phyloP scores from a whole-genome alignment of 2,329 filamentous ascomycete genomes.

The Trichoderma sp. region DNA sequence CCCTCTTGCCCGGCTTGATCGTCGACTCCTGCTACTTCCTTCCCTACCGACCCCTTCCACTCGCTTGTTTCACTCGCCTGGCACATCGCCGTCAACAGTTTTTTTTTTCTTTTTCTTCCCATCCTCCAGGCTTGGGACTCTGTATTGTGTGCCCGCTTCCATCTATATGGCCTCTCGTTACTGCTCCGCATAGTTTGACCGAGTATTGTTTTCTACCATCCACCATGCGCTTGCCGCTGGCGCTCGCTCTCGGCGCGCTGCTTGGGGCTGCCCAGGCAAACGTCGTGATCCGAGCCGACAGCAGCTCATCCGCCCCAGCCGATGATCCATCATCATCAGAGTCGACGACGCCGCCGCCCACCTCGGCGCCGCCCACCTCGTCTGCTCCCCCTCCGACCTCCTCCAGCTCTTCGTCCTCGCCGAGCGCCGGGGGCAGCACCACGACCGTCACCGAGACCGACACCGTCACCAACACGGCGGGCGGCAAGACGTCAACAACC shows the following conservation, averaged over 20 bases:
- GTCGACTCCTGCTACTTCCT: constrained; percentile 11
- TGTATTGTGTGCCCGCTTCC: neutral
- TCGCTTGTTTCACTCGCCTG: constrained; percentile 22
- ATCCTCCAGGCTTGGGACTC: neutral
- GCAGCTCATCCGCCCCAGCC: neutral
- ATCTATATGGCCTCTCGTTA: constrained; percentile 3
- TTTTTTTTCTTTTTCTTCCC: neutral
- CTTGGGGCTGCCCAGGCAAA: constrained; percentile 29
- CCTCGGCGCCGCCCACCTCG: constrained; percentile 34
- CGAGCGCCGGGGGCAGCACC: constrained; percentile 30
- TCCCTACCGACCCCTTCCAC: constrained; percentile 21
- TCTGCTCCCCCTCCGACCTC: neutral
- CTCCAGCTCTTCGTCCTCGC: neutral
- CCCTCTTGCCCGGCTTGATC: neutral
- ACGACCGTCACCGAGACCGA: constrained; percentile 35
- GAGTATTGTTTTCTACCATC: neutral
- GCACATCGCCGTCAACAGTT: neutral
- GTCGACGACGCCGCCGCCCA: constrained; percentile 27
- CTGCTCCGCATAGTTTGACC: constrained; percentile 11
- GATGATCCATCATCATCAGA: neutral
- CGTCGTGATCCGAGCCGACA: constrained; percentile 26
- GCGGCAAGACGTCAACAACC: constrained; percentile 34
- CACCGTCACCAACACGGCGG: constrained; percentile 35
- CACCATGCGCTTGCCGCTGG: constrained; percentile 31
- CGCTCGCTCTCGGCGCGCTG: constrained; percentile 31